Conservation (phyloP, 1,284 basidiomycete species). For the Malassezia restricta region DNA sequence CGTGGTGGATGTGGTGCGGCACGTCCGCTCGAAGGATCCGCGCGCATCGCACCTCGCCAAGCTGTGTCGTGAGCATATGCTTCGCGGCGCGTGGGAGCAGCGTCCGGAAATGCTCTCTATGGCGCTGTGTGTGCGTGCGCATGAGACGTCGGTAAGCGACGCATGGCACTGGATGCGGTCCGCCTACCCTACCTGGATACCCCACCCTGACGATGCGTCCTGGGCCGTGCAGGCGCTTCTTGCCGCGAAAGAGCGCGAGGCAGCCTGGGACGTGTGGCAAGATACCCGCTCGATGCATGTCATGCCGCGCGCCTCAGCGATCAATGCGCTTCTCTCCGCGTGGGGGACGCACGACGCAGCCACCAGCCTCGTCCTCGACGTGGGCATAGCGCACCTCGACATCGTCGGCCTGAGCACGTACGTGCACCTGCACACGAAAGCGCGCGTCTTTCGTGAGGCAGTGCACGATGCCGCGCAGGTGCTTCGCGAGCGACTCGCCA, state of each 20-base stretch:
- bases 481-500: conserved; percentile 6
- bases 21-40: background rate
- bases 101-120: background rate
- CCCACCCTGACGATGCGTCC: conserved; percentile 19
- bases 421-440: background rate
- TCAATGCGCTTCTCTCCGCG: background rate
- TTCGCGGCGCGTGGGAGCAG: background rate
- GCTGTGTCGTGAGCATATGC: background rate
- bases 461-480: conserved; percentile 3
- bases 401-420: conserved; percentile 4
- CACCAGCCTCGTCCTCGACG: background rate
- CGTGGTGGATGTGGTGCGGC: background rate
- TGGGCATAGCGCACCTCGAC: background rate
- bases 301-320: background rate
- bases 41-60: background rate
- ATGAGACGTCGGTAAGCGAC: background rate
- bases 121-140: conserved; percentile 1
- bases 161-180: conserved; percentile 15
- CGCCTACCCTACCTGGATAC: conserved; percentile 16
- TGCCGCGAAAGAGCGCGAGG: background rate
- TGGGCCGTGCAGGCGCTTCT: conserved; percentile 17
- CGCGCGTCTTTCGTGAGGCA: background rate
- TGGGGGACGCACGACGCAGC: background rate
- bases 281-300: conserved; percentile 10
- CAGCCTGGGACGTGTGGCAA: conserved; percentile 12